Evolutionary conservation across 257 asterid species (phyloP), one percentile per base, ranked within the genome.

Genomic region (Thymus mandschuricus): DNA sequence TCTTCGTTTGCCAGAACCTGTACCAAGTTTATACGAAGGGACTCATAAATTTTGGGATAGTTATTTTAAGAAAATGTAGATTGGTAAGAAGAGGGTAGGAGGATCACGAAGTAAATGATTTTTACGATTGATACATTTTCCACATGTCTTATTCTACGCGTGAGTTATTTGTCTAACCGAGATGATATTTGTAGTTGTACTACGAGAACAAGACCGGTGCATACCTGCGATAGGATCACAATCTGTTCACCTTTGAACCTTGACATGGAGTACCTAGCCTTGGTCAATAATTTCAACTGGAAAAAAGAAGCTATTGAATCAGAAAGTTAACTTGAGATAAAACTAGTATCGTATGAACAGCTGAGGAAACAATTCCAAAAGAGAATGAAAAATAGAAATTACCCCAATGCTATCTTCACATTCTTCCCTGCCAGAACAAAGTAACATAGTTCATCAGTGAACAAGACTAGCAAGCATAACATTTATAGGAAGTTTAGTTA

Each of bases 1-100:
- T 77, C 99, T 81, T 94, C 99, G 71, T 91, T 88, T 69, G 99
- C 96, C 60, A 94, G 80, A 68, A 94, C 99, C 98, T 93, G 87
- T 50, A 29, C 41, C 41, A 38, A 38, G 41, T 38, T 38, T 38
- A 38, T 38, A 38, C 41, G 6, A 5, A 38, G 41, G 4, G 1
- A 21, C 21, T 21, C 21, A 21, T 21, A 21, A 10, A 11, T 29
- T 10, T 11, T 3, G 5, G 44, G 11, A 58, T 8, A 13, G 11
- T 34, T 2, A 3, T 34, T 34, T 2, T 38, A 4, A 38, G 41
- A 7, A 21, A 21, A 21, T 21, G 21, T 21, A 21, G 21, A 21
- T 21, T 21, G 21, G 21, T 21, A 21, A 21, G 21, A 21, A 21
- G 21, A 21, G 4, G 41, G 41, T 38, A 38, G 7, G 7, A 38